These are phyloP conservation scores for Salmacisia buchloeana DNA, from an alignment of 1,284 basidiomycete species.

Conservation along the genomic window DNA sequence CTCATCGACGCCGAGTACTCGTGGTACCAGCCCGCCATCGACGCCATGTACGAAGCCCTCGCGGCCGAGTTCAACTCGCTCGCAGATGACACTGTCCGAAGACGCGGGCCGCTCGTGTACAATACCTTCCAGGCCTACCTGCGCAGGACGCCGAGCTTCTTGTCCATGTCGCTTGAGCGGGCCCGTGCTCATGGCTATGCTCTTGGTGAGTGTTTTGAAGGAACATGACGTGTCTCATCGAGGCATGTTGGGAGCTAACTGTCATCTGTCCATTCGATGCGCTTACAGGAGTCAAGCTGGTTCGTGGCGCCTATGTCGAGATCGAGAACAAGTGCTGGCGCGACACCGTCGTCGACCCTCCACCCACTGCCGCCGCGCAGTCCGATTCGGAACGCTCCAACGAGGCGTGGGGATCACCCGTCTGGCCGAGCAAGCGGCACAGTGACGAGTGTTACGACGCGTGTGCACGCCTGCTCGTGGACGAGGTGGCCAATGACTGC, in stretches of 20 bases:
- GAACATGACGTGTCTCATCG: no score
- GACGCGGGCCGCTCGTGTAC: constrained; percentile 33
- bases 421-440: constrained; percentile 57
- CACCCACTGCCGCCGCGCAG: constrained; percentile 27
- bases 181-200: constrained; percentile 68
- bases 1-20: constrained; percentile 42
- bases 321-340: constrained; percentile 59
- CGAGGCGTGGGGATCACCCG: constrained; percentile 49
- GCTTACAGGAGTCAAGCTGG: constrained; percentile 73
- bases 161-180: constrained; percentile 64
- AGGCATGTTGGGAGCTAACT: no score
- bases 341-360: constrained; percentile 32
- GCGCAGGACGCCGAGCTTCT: constrained; percentile 63
- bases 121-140: constrained; percentile 44
- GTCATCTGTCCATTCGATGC: background rate
- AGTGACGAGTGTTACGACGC: constrained; percentile 76
- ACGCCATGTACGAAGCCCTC: constrained; percentile 40
- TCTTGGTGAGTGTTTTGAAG: constrained; percentile 54
- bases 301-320: constrained; percentile 86
- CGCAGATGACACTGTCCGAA: background rate
- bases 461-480: constrained; percentile 63
- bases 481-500: constrained; percentile 55
- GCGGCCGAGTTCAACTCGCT: constrained; percentile 37
- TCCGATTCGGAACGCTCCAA: constrained; percentile 14
- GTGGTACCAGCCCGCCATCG: constrained; percentile 44